These are phyloP conservation scores for Paracoccidioides lutzii DNA, from an alignment of 2,329 filamentous ascomycete genomes.

Conservation along the genomic window DNA sequence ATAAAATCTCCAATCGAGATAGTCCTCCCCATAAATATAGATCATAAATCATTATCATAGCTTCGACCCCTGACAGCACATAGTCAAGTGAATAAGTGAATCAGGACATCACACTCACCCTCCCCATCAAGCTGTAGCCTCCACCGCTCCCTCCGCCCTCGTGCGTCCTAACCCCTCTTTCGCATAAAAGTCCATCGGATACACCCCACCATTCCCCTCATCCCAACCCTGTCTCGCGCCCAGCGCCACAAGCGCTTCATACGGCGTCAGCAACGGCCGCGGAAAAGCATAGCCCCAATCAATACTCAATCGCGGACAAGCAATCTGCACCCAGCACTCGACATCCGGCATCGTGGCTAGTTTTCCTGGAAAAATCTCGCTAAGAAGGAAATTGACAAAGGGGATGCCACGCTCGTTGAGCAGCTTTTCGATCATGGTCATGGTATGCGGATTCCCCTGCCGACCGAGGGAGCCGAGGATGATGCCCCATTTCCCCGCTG, in stretches of 20 bases:
- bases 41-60: background rate
- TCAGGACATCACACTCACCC: background rate
- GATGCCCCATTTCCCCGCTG: conserved; percentile 68
- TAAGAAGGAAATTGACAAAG: conserved; percentile 73
- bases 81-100: too few relatives aligned
- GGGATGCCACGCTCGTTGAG: conserved; percentile 60
- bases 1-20: background rate
- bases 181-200: conserved; percentile 98
- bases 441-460: conserved; percentile 89
- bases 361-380: conserved; percentile 94
- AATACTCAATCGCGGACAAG: conserved; percentile 90
- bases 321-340: conserved; percentile 96
- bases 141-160: conserved; percentile 31
- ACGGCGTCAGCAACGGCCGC: conserved; percentile 76
- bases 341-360: conserved; percentile 86
- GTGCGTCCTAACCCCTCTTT: conserved; percentile 81
- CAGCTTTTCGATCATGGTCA: conserved; percentile 70
- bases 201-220: conserved; percentile 48
- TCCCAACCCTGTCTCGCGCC: conserved; percentile 66
- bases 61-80: background rate
- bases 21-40: background rate
- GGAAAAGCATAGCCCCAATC: conserved; percentile 98
- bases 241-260: conserved; percentile 86
- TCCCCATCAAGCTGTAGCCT: background rate
- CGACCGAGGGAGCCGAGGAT: conserved; percentile 86